Evolutionary conservation across 176 grass and related monocot genomes (phyloP).

Genomic region (Lolium rigidum): DNA sequence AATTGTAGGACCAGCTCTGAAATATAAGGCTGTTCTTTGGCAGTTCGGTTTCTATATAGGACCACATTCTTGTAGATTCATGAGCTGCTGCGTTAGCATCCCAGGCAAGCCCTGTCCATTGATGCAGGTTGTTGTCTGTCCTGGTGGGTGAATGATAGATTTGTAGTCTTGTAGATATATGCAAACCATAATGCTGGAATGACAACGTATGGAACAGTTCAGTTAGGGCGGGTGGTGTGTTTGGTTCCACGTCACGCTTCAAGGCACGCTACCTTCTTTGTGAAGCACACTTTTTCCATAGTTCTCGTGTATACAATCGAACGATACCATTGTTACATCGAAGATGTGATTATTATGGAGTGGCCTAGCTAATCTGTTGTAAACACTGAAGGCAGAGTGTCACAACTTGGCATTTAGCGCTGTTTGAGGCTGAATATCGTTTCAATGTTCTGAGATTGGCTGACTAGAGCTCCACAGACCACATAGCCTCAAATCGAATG

Average conservation of each 20-base stretch:
- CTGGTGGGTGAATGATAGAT: not conserved
- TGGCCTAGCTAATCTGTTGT: not conserved
- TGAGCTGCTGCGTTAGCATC: conserved; percentile 16
- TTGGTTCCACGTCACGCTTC: too few species aligned
- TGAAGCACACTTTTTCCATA: not conserved
- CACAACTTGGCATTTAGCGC: not conserved
- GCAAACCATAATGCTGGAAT: not conserved
- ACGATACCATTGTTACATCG: not conserved
- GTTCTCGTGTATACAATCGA: not conserved
- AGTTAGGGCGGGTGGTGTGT: not conserved
- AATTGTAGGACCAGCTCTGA: conserved; percentile 14
- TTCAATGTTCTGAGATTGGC: not conserved
- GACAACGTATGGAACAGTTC: not conserved
- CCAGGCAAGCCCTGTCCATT: not conserved
- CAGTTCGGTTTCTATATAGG: conserved; percentile 6
- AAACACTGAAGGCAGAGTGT: not conserved
- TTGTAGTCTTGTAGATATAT: not conserved
- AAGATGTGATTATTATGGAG: not conserved
- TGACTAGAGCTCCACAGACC: not conserved
- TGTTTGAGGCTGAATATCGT: not conserved
- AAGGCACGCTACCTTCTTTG: too few species aligned
- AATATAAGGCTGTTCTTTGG: conserved; percentile 11
- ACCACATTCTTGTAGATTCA: not conserved
- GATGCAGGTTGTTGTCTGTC: conserved; percentile 12
- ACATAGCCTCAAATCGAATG: conserved; percentile 7